These are phyloP conservation scores for Paraglomus brasilianum DNA, from an alignment of 192 early-diverging fungal genomes.

Conservation along the genomic window DNA sequence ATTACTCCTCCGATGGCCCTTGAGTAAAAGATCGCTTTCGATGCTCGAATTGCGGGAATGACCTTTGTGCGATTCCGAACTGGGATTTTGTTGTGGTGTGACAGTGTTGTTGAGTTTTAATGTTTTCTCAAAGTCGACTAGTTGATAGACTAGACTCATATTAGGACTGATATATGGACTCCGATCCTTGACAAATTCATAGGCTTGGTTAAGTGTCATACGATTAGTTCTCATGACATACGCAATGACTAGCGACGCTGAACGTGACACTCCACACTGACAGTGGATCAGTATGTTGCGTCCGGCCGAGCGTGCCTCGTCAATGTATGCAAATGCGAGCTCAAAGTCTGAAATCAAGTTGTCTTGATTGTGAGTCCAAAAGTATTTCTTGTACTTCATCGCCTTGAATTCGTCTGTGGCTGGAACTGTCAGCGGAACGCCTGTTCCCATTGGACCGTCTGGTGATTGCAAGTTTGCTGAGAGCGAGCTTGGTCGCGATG, in stretches of 20 bases:
- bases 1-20: constrained; percentile 17
- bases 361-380: constrained; percentile 76
- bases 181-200: constrained; percentile 69
- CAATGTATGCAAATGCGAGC: constrained; percentile 65
- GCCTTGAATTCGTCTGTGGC: constrained; percentile 20
- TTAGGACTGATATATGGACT: constrained; percentile 82
- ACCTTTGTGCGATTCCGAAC: background rate
- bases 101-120: constrained; percentile 23
- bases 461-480: background rate
- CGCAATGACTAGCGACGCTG: constrained; percentile 81
- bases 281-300: constrained; percentile 79
- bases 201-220: constrained; percentile 61
- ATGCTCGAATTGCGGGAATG: constrained; percentile 28
- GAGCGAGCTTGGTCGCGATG: background rate
- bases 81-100: background rate
- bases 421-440: constrained; percentile 15
- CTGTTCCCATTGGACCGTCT: background rate
- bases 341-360: constrained; percentile 62
- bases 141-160: constrained; percentile 74
- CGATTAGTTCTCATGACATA: constrained; percentile 78
- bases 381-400: constrained; percentile 60
- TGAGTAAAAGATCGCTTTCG: constrained; percentile 22
- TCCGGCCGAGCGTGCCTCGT: constrained; percentile 50
- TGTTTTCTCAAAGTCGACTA: constrained; percentile 68
- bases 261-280: constrained; percentile 86